Base-by-base conservation (phyloP, 2,329 filamentous ascomycete species). In the Decorospora gaudefroyi region DNA sequence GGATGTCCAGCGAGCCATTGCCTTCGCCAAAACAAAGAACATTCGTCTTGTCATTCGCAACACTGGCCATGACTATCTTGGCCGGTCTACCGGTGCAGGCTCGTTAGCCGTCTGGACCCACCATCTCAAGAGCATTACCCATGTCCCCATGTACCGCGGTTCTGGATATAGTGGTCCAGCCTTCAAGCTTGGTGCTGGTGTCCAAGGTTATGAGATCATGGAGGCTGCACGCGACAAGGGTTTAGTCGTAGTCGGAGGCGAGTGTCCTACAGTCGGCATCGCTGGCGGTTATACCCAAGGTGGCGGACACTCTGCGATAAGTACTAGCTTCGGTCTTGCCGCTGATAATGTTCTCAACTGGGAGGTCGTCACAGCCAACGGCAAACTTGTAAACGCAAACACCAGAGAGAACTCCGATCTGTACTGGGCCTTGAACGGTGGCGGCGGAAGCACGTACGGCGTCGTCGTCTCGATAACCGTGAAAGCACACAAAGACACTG, bases 231-330 rank as follows among this genome's bases (percentile, higher is more conserved):
- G 51, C 4, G 50, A 59, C 19, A 17, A 50, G n/a, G 49, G 47
- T 4, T 30, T 62, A 2, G 46, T 54, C 10, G 52, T 57, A 2
- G 36, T 59, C 6, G 55, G 57, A 12, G 62, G 62, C 1, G 48
- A 57, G 6, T 64, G 59, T 63, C 47, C 59, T 32, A 76, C 72
- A 2, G 77, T 83, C 5, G 79, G 79, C 37, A 52, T 66, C 10
- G 59, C 58, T 11, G 78, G 59, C 13, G 57, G 60, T 12, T 60
- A 56, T 26, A 38, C 49, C 1, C 44, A 53, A 17, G 55, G 76
- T 2, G 79, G 77, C 19, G 80, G 80, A 0, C 77, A 83, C 61
- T 76, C 73, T 7, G 76, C 76, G 4, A 58, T 82, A 28, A 74
- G 73, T 12, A 70, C 70, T 16, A 65, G 72, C 32, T 76, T 75